A percentile compares a stretch with the other conserved stretches of the same genome.
Conservation (phyloP, 2,329 filamentous ascomycete genomes). For the Monosporascus sp. region DNA sequence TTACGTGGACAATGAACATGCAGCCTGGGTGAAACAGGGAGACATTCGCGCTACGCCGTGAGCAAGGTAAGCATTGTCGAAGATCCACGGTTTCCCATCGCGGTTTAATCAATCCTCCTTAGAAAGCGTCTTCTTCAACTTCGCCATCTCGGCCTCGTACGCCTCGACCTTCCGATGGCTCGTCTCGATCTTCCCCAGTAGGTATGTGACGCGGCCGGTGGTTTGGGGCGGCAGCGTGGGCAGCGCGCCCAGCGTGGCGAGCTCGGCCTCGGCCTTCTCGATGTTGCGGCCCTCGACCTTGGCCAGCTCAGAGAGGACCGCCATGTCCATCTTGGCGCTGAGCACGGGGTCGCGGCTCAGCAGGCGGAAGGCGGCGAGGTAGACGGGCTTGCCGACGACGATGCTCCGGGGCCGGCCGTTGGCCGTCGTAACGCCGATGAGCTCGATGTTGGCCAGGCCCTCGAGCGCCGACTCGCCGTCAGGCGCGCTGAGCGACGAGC, state of each 20-base stretch:
- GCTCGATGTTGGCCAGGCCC: slow-evolving; percentile 75
- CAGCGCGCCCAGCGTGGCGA: slow-evolving; percentile 64
- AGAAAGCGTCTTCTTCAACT: slow-evolving; percentile 64
- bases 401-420: slow-evolving; percentile 76
- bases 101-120: slow-evolving; percentile 20
- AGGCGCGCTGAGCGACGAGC: slow-evolving; percentile 46
- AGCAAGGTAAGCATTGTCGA: no score
- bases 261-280: slow-evolving; percentile 72
- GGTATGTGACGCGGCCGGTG: slow-evolving; percentile 60
- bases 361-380: slow-evolving; percentile 72
- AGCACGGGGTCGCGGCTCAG: slow-evolving; percentile 69
- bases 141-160: slow-evolving; percentile 67
- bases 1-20: no score
- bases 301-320: slow-evolving; percentile 62
- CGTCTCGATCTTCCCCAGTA: slow-evolving; percentile 67
- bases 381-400: slow-evolving; percentile 81
- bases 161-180: slow-evolving; percentile 69
- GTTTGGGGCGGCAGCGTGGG: slow-evolving; percentile 67
- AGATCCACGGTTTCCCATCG: no score
- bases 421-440: slow-evolving; percentile 69
- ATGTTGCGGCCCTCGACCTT: slow-evolving; percentile 70
- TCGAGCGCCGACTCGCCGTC: slow-evolving; percentile 73
- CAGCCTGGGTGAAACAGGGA: no score
- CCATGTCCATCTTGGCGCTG: slow-evolving; percentile 66
- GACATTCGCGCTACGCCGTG: no score